phyloP scores from a whole-genome alignment of 108 stramenopile genomes.

The Skeletonema menzelii region DNA sequence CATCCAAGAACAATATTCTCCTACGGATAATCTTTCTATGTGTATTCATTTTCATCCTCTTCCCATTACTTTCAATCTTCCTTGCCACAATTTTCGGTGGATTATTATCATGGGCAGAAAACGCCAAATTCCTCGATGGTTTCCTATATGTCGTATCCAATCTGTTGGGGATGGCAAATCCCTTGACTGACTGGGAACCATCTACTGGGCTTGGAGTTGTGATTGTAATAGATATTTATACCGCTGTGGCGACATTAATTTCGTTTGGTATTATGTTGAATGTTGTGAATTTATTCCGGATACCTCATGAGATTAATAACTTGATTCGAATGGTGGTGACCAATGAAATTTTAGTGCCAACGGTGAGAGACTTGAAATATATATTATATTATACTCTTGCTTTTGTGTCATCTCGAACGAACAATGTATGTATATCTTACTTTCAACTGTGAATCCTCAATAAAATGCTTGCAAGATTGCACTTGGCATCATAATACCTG shows the following conservation, averaged over 20 bases:
- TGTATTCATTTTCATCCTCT: neutral
- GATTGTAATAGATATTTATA: neutral
- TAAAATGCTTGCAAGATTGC: neutral
- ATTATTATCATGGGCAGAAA: neutral
- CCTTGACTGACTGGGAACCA: neutral
- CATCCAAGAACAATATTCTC: neutral
- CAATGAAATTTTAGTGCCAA: neutral
- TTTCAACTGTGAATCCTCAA: neutral
- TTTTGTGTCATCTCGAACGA: too few relatives aligned
- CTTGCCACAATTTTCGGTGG: neutral
- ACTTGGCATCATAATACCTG: neutral
- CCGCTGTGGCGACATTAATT: neutral
- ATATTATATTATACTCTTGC: neutral
- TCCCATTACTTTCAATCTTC: neutral
- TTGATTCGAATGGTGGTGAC: neutral
- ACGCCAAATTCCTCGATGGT: neutral
- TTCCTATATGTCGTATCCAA: neutral
- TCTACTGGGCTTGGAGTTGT: neutral
- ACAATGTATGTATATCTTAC: neutral
- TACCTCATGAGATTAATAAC: neutral
- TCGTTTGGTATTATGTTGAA: neutral
- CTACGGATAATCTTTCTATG: neutral
- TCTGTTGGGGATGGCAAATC: neutral
- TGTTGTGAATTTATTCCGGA: neutral
- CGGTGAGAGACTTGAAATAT: neutral